A percentile compares a stretch with the other conserved stretches of the same genome.
Evolutionary conservation across 306 rosid species (phyloP).

Genomic region (Glycine tomentella): DNA sequence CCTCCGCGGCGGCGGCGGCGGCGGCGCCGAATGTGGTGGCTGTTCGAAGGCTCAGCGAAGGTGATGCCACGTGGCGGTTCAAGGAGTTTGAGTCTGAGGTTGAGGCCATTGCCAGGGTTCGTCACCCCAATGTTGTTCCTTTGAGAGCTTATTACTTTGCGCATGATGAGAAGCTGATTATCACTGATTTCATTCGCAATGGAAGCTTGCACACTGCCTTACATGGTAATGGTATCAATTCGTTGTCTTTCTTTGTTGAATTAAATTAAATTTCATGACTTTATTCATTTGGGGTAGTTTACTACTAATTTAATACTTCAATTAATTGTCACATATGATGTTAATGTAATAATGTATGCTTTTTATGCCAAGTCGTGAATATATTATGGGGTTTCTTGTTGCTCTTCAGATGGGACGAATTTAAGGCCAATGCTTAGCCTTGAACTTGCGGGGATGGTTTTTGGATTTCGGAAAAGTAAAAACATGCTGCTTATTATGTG

Average conservation of each 20-base stretch:
- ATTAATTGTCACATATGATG: neutral
- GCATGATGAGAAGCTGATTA: constrained; percentile 71
- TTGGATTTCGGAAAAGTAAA: neutral
- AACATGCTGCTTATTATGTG: constrained; percentile 9
- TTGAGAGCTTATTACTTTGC: constrained; percentile 84
- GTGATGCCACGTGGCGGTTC: constrained; percentile 71
- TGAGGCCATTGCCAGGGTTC: constrained; percentile 77
- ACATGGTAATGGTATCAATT: constrained; percentile 75
- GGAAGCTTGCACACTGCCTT: constrained; percentile 74
- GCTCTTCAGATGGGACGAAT: neutral
- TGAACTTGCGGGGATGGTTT: neutral
- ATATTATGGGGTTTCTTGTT: neutral
- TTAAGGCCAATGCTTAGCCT: neutral
- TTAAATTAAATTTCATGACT: neutral
- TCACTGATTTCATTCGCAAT: constrained; percentile 78
- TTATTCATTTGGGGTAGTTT: neutral
- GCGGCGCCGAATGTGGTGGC: constrained; percentile 59
- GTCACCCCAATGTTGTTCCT: constrained; percentile 73
- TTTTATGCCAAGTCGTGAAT: constrained; percentile 1
- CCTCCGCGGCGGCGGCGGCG: constrained; percentile 45
- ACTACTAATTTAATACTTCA: too few relatives aligned
- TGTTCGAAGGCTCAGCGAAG: constrained; percentile 75
- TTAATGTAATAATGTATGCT: neutral
- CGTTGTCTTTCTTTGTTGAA: neutral
- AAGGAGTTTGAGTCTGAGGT: constrained; percentile 80